phyloP scores from a whole-genome alignment of 495 filamentous ascomycete genomes.

The Penicillium diatomitis region DNA sequence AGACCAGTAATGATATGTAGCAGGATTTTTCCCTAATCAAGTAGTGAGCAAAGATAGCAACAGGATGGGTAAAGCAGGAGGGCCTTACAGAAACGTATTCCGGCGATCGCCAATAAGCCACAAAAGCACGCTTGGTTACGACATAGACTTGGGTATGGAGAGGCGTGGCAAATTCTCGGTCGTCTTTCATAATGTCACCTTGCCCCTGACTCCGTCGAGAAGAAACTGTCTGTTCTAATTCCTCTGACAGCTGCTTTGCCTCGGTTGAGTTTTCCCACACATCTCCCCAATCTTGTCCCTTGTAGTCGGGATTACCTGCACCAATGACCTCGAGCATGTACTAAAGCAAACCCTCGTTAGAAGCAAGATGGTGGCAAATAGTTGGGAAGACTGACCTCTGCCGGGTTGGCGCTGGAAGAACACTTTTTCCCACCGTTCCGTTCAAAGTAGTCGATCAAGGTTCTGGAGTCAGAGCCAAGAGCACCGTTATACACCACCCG shows the following conservation, averaged over 20 bases:
- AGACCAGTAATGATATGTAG: constrained; percentile 57
- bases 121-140: constrained; percentile 44
- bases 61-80: too few relatives aligned
- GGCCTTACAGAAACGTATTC: constrained; percentile 43
- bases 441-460: constrained; percentile 56
- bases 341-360: constrained; percentile 5
- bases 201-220: constrained; percentile 23
- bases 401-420: constrained; percentile 48
- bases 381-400: constrained; percentile 34
- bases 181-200: constrained; percentile 27
- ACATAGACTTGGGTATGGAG: constrained; percentile 40
- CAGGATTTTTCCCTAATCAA: constrained; percentile 43
- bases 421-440: constrained; percentile 51
- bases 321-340: constrained; percentile 63
- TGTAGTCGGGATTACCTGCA: constrained; percentile 52
- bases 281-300: constrained; percentile 53
- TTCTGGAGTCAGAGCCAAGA: constrained; percentile 44
- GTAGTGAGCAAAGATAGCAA: background rate
- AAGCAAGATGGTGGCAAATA: too few relatives aligned
- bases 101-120: constrained; percentile 52
- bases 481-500: constrained; percentile 64
- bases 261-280: constrained; percentile 46
- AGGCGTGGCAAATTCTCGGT: constrained; percentile 53
- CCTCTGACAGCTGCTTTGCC: constrained; percentile 29
- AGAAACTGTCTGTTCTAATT: constrained; percentile 38